A percentile compares a stretch with the other conserved stretches of the same genome.
Conservation (phyloP, 179 eudicot species). For the Heliamphora pulchella region DNA sequence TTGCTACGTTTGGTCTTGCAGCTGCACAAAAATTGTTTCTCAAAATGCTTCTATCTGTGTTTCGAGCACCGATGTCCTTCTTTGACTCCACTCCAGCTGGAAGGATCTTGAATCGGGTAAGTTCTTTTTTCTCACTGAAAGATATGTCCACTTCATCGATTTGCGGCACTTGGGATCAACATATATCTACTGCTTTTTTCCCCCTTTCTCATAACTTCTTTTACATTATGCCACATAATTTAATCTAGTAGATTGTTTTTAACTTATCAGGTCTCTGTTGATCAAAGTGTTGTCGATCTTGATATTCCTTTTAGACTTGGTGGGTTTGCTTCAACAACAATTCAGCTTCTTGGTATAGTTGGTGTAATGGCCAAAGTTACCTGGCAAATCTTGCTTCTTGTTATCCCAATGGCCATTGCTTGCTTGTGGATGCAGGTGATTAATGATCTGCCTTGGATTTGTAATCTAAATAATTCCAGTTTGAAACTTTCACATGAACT, state of each 20-base stretch:
- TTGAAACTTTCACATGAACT: not conserved
- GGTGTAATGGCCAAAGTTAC: conserved; percentile 96
- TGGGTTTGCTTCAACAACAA: conserved; percentile 93
- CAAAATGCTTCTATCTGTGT: conserved; percentile 73
- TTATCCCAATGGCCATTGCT: conserved; percentile 96
- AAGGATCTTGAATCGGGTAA: conserved; percentile 88
- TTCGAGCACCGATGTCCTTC: conserved; percentile 99
- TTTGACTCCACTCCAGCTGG: conserved; percentile 99
- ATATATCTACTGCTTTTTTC: not conserved
- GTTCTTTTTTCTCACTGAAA: conserved; percentile 19
- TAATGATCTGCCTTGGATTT: conserved; percentile 4
- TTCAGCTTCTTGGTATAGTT: conserved; percentile 93
- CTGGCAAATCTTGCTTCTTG: conserved; percentile 97
- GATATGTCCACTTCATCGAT: not conserved
- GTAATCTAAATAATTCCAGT: too few relatives aligned
- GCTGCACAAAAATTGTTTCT: conserved; percentile 87
- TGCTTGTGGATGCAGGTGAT: conserved; percentile 99
- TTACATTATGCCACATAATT: not conserved
- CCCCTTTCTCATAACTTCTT: not conserved
- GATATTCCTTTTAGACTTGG: conserved; percentile 94
- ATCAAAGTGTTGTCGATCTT: conserved; percentile 97
- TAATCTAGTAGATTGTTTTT: not conserved
- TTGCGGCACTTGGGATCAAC: not conserved
- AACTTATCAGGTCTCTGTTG: conserved; percentile 74
- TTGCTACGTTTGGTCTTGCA: conserved; percentile 89